phyloP scores from a whole-genome alignment of 352 stramenopile species.

The Globisporangium cederbergense region DNA sequence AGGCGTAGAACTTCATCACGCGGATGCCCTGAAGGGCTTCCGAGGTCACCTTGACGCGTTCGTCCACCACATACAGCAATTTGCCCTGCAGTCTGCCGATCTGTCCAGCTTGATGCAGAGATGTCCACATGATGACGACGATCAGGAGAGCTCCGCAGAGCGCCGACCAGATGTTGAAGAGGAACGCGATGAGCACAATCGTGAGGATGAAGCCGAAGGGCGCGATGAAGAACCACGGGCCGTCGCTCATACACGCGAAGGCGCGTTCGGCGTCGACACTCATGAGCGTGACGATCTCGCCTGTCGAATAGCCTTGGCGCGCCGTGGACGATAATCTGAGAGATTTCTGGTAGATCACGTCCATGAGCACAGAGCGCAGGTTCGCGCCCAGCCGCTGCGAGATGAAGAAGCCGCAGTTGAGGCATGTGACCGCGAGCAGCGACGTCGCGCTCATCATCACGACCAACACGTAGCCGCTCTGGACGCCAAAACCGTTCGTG shows the following conservation, averaged over 20 bases:
- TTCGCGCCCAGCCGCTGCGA: conserved; percentile 21
- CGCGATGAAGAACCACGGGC: conserved; percentile 6
- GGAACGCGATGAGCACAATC: conserved; percentile 17
- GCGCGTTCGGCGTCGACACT: conserved; percentile 27
- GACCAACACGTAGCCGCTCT: conserved; percentile 22
- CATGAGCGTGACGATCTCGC: conserved; percentile 27
- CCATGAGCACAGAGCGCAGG: conserved; percentile 23
- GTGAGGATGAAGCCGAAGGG: conserved; percentile 17
- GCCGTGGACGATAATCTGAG: conserved; percentile 17
- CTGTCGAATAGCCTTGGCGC: conserved; percentile 20
- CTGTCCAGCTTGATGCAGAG: background rate
- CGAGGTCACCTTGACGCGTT: conserved; percentile 80
- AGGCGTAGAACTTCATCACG: conserved; percentile 76
- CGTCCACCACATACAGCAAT: conserved; percentile 15
- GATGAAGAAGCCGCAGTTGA: conserved; percentile 25
- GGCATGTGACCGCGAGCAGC: conserved; percentile 18
- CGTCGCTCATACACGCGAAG: conserved; percentile 18
- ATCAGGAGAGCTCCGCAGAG: conserved; percentile 5
- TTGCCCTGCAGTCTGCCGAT: conserved; percentile 8
- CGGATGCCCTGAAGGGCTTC: conserved; percentile 79
- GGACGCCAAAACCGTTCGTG: conserved; percentile 11
- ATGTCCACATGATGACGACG: conserved; percentile 1
- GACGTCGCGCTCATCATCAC: conserved; percentile 18
- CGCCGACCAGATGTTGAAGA: conserved; percentile 8
- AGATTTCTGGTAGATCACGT: conserved; percentile 21